phyloP scores from a whole-genome alignment of 2,329 filamentous ascomycete species.

The Cyphellophora europaea region DNA sequence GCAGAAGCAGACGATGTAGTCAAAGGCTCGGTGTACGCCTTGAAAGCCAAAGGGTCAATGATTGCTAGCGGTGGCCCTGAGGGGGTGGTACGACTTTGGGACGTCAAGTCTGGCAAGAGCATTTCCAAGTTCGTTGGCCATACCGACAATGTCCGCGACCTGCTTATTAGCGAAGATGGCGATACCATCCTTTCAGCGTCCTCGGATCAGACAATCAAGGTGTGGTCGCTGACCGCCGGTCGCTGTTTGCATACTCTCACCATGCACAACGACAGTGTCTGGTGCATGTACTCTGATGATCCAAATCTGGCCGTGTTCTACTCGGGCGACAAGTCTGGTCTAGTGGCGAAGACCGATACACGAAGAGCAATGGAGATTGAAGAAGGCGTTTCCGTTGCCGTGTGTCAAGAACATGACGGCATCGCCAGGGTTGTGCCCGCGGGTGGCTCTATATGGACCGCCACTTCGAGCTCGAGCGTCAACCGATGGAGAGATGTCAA shows the following conservation, averaged over 20 bases:
- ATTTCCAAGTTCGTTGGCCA: slow-evolving; percentile 96
- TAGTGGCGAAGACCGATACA: slow-evolving; percentile 94
- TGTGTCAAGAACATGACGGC: slow-evolving; percentile 81
- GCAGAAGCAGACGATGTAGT: slow-evolving; percentile 69
- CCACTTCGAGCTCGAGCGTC: slow-evolving; percentile 82
- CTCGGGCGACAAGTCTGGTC: slow-evolving; percentile 81
- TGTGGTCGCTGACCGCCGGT: slow-evolving; percentile 93
- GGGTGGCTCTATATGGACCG: slow-evolving; percentile 77
- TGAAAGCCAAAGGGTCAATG: slow-evolving; percentile 69
- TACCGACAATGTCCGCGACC: slow-evolving; percentile 85
- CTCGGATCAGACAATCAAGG: slow-evolving; percentile 93
- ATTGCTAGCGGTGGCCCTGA: slow-evolving; percentile 90
- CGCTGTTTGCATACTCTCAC: slow-evolving; percentile 96
- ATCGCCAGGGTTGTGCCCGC: slow-evolving; percentile 50
- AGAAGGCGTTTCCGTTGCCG: slow-evolving; percentile 80
- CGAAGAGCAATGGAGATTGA: slow-evolving; percentile 68
- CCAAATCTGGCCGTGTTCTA: slow-evolving; percentile 84
- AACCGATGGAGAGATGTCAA: slow-evolving; percentile 86
- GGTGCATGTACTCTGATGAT: slow-evolving; percentile 86
- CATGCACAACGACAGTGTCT: slow-evolving; percentile 98
- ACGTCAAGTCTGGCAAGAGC: slow-evolving; percentile 75
- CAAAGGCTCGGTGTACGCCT: slow-evolving; percentile 91
- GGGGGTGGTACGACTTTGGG: slow-evolving; percentile 86
- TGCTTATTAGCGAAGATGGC: slow-evolving; percentile 78
- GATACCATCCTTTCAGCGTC: slow-evolving; percentile 91